Conservation (phyloP, 495 filamentous ascomycete genomes). For the Aspergillus panamensis region DNA sequence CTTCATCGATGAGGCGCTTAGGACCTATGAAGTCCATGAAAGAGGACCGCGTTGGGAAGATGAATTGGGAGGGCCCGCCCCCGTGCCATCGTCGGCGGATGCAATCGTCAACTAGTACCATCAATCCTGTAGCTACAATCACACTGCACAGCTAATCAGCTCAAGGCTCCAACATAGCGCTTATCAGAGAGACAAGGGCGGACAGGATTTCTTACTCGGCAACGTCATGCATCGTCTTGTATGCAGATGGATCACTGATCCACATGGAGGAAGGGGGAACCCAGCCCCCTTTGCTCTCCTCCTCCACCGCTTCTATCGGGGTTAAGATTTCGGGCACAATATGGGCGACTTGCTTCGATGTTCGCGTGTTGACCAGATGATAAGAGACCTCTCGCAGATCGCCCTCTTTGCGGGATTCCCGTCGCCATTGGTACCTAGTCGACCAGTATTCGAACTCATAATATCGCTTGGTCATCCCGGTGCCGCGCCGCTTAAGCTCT, state of each 20-base stretch:
- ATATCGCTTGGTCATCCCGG: constrained; percentile 65
- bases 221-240: constrained; percentile 69
- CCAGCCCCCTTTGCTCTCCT: constrained; percentile 81
- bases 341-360: constrained; percentile 65
- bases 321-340: constrained; percentile 79
- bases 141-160: constrained; percentile 54
- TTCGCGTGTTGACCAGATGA: constrained; percentile 68
- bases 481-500: constrained; percentile 69
- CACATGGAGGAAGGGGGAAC: constrained; percentile 85
- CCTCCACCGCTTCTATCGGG: constrained; percentile 63
- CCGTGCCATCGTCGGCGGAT: constrained; percentile 77
- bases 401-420: constrained; percentile 60
- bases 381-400: constrained; percentile 64
- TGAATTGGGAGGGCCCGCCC: constrained; percentile 56
- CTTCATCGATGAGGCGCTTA: constrained; percentile 70
- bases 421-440: constrained; percentile 79
- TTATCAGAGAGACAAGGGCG: neutral
- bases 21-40: constrained; percentile 66
- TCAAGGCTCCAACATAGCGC: constrained; percentile 2
- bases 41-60: constrained; percentile 53
- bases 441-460: constrained; percentile 92
- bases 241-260: constrained; percentile 69
- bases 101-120: constrained; percentile 87
- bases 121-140: constrained; percentile 85
- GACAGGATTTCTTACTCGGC: constrained; percentile 73